Percentiles rank a stretch among this genome's conserved stretches.
These are phyloP conservation scores for Pachyrhizus erosus DNA, from an alignment of 306 rosid species.

Conservation along the genomic window DNA sequence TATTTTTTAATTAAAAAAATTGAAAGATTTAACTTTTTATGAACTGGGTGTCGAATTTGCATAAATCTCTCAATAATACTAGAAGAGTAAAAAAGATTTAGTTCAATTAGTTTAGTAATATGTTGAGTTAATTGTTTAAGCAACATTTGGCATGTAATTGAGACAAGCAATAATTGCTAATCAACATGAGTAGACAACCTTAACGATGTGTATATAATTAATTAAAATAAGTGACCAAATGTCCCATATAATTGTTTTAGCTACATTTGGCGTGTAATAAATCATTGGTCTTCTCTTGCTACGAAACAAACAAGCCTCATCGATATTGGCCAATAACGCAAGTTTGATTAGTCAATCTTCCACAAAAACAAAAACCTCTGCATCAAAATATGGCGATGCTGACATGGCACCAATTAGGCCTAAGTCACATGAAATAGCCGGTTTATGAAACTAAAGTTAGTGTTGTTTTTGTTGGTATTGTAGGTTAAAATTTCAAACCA, in stretches of 20 bases:
- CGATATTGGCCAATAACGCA: neutral
- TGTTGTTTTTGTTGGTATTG: too few species aligned
- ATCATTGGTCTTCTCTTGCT: too few species aligned
- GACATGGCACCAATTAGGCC: conserved; percentile 22
- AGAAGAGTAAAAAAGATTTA: too few species aligned
- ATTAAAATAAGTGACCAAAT: neutral
- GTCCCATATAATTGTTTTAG: neutral
- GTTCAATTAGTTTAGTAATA: too few species aligned
- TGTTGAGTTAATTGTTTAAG: too few species aligned
- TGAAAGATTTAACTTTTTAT: too few species aligned
- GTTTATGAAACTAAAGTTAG: neutral
- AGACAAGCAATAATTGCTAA: neutral
- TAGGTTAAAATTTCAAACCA: too few species aligned
- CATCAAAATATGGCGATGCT: neutral
- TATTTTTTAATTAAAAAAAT: too few species aligned
- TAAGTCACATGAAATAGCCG: neutral
- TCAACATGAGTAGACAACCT: neutral
- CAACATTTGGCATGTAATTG: too few species aligned
- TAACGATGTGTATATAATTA: neutral
- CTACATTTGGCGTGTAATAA: neutral
- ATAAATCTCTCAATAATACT: too few species aligned
- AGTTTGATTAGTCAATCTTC: conserved; percentile 7
- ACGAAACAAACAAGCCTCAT: conserved; percentile 18
- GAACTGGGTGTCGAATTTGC: too few species aligned
- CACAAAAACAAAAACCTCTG: neutral